Evolutionary conservation across 1,284 basidiomycete species (phyloP), one percentile per base, ranked within the genome.

Genomic region (Microbotryum intermedium): DNA sequence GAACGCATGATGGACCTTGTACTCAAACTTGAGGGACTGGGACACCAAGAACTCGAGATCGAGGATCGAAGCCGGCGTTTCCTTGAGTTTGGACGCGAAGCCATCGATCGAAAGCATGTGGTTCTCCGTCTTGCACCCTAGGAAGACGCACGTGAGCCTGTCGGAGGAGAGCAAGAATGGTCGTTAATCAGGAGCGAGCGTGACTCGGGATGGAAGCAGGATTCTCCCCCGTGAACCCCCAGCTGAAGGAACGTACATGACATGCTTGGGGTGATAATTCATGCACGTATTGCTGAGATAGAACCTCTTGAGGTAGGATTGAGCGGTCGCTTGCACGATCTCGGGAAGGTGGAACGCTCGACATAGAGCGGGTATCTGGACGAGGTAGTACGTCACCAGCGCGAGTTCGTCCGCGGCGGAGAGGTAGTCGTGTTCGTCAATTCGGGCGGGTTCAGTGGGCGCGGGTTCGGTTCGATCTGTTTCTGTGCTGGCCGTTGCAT

Each of bases 241-340:
- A 25, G 28, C 23, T 9, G 26, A 59, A 18, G n/a, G 23, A 23
- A 50, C 51, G 29, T n/a, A 95, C 94, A 98, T 97, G 72, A 98
- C 90, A 70, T 89, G 88, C 76, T 95, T 95, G 0, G 94, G 95
- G 76, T 98, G 95, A 84, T 90, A 97, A 73, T 98, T 93, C 92
- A 98, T 97, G 56, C 92, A 90, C 2, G 92, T 97, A 72, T 98
- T 98, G 76, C 89, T 87, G 57, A 98, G 80, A 74, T 98, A 99
- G 77, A 99, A 98, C 6, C 95, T 82, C 74, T 98, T 98, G 67
- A 99, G 79, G 74, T 93, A 97, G 50, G 82, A 85, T 59, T 90
- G 83, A 0, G 92, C 90, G 1, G 93, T 97, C 0, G 91, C 87
- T 73, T 94, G 90, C 4, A 97, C 90, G 69, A 88, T 85, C 70